Percentiles rank a stretch among this genome's conserved stretches.
Evolutionary conservation across 106 monocot species (phyloP).

Genomic region (Ottelia alismoides): DNA sequence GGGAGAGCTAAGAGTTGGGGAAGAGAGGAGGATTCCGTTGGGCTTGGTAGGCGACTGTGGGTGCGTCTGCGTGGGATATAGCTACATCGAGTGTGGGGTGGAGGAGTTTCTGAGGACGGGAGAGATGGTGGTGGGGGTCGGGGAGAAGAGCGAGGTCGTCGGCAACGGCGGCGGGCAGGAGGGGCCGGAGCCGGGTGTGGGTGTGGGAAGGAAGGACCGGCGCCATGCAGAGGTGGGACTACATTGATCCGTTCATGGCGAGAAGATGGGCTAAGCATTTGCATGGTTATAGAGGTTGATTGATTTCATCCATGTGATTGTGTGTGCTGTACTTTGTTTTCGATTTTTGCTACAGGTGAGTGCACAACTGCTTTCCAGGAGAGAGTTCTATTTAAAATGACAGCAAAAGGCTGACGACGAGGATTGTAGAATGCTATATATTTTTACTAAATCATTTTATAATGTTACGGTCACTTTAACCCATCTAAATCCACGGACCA

Average conservation of each 20-base stretch:
- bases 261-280: conserved; percentile 95
- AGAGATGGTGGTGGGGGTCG: conserved; percentile 35
- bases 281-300: conserved; percentile 51
- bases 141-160: conserved; percentile 27
- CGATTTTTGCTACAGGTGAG: too few species aligned
- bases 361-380: too few species aligned
- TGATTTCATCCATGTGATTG: too few species aligned
- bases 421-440: too few species aligned
- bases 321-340: too few species aligned
- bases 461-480: too few species aligned
- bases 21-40: conserved; percentile 63
- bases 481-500: too few species aligned
- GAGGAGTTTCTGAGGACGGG: conserved; percentile 38
- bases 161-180: background rate
- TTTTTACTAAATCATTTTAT: too few species aligned
- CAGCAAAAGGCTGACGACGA: too few species aligned
- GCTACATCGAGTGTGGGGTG: conserved; percentile 43
- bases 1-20: conserved; percentile 56
- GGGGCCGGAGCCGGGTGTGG: conserved; percentile 9
- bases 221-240: conserved; percentile 59
- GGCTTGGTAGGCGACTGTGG: conserved; percentile 26
- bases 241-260: conserved; percentile 89
- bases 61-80: conserved; percentile 44
- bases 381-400: too few species aligned
- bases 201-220: conserved; percentile 42